These are phyloP conservation scores for Hamamelis virginiana DNA, from an alignment of 164 flowering plant species.

Conservation along the genomic window DNA sequence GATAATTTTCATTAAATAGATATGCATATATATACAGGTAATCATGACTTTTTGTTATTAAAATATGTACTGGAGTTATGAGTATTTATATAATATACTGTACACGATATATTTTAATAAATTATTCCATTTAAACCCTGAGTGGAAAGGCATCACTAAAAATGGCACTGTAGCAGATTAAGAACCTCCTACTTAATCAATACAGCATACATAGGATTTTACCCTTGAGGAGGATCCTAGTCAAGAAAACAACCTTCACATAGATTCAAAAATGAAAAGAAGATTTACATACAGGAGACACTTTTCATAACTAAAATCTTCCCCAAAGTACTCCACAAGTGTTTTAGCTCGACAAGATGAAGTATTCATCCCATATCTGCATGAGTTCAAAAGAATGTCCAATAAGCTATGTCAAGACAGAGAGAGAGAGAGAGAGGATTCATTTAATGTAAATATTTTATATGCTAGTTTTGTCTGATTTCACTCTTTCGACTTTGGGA, in stretches of 20 bases:
- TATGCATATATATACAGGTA: neutral
- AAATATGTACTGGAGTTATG: too few species aligned
- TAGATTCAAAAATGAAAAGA: slow-evolving; percentile 10
- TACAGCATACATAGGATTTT: neutral
- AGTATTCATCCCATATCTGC: slow-evolving; percentile 86
- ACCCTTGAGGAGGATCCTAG: neutral
- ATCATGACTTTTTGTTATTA: too few species aligned
- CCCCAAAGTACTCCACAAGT: slow-evolving; percentile 90
- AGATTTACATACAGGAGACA: slow-evolving; percentile 61
- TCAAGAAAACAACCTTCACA: slow-evolving; percentile 19
- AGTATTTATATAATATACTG: too few species aligned
- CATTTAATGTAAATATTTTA: too few species aligned
- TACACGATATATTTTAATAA: too few species aligned
- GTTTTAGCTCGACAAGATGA: slow-evolving; percentile 75
- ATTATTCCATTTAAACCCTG: too few species aligned
- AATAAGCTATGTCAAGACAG: slow-evolving; percentile 7
- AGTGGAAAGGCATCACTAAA: too few species aligned
- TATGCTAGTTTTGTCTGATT: too few species aligned
- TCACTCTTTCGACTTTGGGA: too few species aligned
- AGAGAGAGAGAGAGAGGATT: neutral
- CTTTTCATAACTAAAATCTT: slow-evolving; percentile 46
- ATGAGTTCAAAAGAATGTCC: slow-evolving; percentile 8
- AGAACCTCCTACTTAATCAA: too few species aligned
- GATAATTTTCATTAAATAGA: neutral
- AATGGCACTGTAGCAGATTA: too few species aligned